Evolutionary conservation across 2,329 filamentous ascomycete species (phyloP), one percentile per base, ranked within the genome.

Genomic region (Cladobotryum mycophilum): DNA sequence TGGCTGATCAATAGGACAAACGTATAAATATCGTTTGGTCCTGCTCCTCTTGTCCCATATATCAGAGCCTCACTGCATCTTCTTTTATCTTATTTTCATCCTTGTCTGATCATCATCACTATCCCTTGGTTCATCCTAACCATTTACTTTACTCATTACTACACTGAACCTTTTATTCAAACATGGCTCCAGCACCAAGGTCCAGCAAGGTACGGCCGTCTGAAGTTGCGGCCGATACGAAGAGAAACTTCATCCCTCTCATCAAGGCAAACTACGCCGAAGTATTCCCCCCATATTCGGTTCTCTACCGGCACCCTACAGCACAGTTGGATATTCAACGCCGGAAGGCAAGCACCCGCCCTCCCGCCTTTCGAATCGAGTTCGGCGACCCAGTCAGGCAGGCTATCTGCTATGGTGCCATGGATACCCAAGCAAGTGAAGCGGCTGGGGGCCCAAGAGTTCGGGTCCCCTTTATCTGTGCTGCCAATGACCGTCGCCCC

Each of bases 191-290:
- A 18, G 50, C 55, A 33, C 58, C 63, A 41, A 68, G 58, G 55
- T 60, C 65, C 30, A 61, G 61, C 52, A 61, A 63, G 33, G 63
- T 67, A 45, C 62, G 64, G 60, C 68, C 68, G 33, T 68, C 84
- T 38, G 85, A 89, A 56, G 80, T 89, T 48, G 86, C 86, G 49
- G 79, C 81, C 22, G 85, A 88, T 64, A 85, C 84, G n/a, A 88
- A 88, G 67, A 78, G 76, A 59, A 76, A 77, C 52, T 86, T 84
- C 62, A 84, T 88, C 56, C 85, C 85, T 14, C 71, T 78, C 55
- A 80, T 88, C 59, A 78, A 74, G 60, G 71, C 74, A 35, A 72
- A 79, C 61, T 82, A 78, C 67, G 73, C 69, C 52, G 70, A 73
- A 51, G 67, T 68, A 60, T 86, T 72, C 74, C 75, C 75, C 14